Evolutionary conservation across 257 asterid species (phyloP), one percentile per base, ranked within the genome.

Genomic region (Haberlea rhodopensis): DNA sequence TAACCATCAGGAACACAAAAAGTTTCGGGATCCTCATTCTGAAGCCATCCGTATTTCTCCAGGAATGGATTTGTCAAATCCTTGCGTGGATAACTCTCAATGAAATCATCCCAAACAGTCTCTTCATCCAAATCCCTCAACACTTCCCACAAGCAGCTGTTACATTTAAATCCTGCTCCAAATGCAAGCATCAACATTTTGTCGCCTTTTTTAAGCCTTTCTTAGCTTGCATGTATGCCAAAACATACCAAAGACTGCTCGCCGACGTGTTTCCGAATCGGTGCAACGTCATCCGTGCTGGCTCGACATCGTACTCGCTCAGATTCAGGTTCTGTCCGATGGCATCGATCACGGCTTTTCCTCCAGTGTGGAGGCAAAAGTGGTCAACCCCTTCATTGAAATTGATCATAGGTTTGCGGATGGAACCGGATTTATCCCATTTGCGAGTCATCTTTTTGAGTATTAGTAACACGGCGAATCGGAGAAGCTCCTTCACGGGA

Each of bases 101-200:
- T 82, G 53, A 81, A 77, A 0, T 76, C 86, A 25, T 40, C 46
- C 99, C 99, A 89, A 6, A 86, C 99, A 69, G 81, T 82, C 22
- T 13, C 66, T 6, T 79, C 85, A 0, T 71, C 84, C 82, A 87
- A 72, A 60, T 92, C 99, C 60, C 87, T 79, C 20, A 89, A 8
- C 67, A 92, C 99, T 31, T 92, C 87, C 99, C 99, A 92, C 59
- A 87, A 34, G 18, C 96, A 75, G 71, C 97, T 92, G 69, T 89
- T 89, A 68, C 99, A 92, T 86, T 92, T 92, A 23, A 92, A 92
- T 0, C 99, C 99, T 0, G 99, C 99, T 3, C 99, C 99, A 28
- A 92, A 89, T 16, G 88, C 87, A 0, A 92, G 82, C 99, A 92
- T 92, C 1, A 92, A 88, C 11, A 92, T 77, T 28, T 54, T 77